phyloP scores from a whole-genome alignment of 306 rosid species.

The Lotus japonicus region DNA sequence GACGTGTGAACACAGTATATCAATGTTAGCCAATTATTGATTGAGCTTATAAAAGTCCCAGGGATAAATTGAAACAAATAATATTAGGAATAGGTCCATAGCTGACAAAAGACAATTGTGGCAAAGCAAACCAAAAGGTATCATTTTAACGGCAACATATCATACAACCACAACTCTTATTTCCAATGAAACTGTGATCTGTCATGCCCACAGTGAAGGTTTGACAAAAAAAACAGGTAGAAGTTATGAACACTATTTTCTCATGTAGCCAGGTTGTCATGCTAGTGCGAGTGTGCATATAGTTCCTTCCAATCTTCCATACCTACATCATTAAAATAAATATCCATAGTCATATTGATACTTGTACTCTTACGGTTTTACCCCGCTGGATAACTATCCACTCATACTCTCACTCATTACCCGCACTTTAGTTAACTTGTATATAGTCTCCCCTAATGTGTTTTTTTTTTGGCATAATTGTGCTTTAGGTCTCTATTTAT shows the following conservation, averaged over 20 bases:
- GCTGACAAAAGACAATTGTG: neutral
- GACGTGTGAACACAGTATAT: neutral
- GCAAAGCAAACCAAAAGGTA: neutral
- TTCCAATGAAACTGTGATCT: neutral
- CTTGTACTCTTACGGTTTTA: too few relatives aligned
- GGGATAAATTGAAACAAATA: neutral
- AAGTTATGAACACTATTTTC: neutral
- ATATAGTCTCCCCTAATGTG: too few relatives aligned
- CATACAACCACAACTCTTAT: neutral
- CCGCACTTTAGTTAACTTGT: too few relatives aligned
- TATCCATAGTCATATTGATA: too few relatives aligned
- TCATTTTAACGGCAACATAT: neutral
- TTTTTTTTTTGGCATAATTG: too few relatives aligned
- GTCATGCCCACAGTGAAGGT: neutral
- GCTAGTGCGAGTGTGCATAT: too few relatives aligned
- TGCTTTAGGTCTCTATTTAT: too few relatives aligned
- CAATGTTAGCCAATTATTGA: neutral
- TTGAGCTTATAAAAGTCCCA: neutral
- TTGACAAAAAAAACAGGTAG: neutral
- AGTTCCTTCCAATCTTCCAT: too few relatives aligned
- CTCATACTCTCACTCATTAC: too few relatives aligned
- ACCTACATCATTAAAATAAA: too few relatives aligned
- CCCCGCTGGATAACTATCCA: too few relatives aligned
- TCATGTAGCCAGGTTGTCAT: too few relatives aligned
- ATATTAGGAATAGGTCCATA: neutral